Conservation (phyloP, 108 stramenopile species). For the Cyclotella choctawhatcheeana region DNA sequence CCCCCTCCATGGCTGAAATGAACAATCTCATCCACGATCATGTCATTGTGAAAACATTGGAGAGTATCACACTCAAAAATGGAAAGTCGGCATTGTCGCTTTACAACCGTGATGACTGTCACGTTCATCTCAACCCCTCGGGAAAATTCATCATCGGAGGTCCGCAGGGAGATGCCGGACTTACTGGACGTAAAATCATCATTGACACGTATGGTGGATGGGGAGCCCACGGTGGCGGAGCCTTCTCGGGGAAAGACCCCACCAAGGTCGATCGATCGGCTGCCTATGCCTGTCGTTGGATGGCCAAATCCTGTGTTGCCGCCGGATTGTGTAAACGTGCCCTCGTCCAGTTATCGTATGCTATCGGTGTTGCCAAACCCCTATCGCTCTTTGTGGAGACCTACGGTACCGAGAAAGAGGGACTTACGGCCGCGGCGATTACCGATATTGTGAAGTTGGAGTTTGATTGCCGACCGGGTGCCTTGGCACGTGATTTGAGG, state of each 20-base stretch:
- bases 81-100: slow-evolving; percentile 70
- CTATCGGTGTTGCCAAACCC: slow-evolving; percentile 96
- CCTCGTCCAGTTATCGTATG: slow-evolving; percentile 94
- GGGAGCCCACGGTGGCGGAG: slow-evolving; percentile 98
- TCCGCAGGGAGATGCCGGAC: slow-evolving; percentile 97
- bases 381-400: slow-evolving; percentile 94
- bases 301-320: slow-evolving; percentile 95
- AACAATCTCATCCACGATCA: slow-evolving; percentile 85
- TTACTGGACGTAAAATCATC: slow-evolving; percentile 98
- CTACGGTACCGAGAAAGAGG: slow-evolving; percentile 93
- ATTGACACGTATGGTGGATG: slow-evolving; percentile 99
- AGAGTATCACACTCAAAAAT: slow-evolving; percentile 79
- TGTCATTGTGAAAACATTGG: slow-evolving; percentile 77
- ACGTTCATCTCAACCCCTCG: slow-evolving; percentile 95
- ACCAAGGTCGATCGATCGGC: slow-evolving; percentile 98
- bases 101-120: slow-evolving; percentile 85
- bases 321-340: slow-evolving; percentile 95
- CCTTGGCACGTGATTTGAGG: slow-evolving; percentile 89
- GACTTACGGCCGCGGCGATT: slow-evolving; percentile 87
- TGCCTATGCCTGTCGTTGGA: slow-evolving; percentile 97
- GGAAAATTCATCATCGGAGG: slow-evolving; percentile 98
- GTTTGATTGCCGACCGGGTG: slow-evolving; percentile 93
- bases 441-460: slow-evolving; percentile 94
- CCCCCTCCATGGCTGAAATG: slow-evolving; percentile 85
- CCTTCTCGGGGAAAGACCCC: slow-evolving; percentile 98